A percentile compares a stretch with the other conserved stretches of the same genome.
Evolutionary conservation across 148 eudicot species (phyloP).

Genomic region (Amaranthus hypochondriacus): DNA sequence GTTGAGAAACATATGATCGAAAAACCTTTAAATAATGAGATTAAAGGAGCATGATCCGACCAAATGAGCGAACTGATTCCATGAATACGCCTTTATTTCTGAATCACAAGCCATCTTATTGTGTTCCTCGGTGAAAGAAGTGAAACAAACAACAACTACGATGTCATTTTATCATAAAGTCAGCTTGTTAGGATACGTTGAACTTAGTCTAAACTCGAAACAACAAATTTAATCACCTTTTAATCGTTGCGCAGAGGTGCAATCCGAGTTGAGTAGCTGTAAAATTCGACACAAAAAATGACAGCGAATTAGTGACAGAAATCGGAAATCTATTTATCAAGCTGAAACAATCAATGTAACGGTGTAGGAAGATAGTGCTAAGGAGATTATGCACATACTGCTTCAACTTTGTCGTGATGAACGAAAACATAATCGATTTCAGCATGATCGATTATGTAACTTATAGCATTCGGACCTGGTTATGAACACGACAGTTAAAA

Average conservation of each 20-base stretch:
- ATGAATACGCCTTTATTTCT: constrained; percentile 54
- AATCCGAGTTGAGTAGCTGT: constrained; percentile 55
- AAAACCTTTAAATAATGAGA: background rate
- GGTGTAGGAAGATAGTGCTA: background rate
- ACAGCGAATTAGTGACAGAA: constrained; percentile 4
- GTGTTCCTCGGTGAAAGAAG: constrained; percentile 51
- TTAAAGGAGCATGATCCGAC: constrained; percentile 27
- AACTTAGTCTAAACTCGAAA: background rate
- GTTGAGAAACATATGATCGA: background rate
- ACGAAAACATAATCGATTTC: constrained; percentile 84
- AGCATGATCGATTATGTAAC: constrained; percentile 78
- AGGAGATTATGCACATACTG: constrained; percentile 39
- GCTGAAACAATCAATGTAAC: too few relatives aligned
- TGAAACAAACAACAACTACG: constrained; percentile 82
- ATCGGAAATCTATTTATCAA: background rate
- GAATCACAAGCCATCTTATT: constrained; percentile 42
- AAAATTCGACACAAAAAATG: background rate
- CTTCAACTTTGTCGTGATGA: constrained; percentile 63
- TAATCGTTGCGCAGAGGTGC: constrained; percentile 55
- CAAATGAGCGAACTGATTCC: constrained; percentile 65
- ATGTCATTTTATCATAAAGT: background rate
- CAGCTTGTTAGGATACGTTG: constrained; percentile 8
- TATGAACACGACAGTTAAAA: background rate
- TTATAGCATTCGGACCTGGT: constrained; percentile 74
- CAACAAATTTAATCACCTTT: constrained; percentile 38